Evolutionary conservation across 306 rosid species (phyloP), one percentile per base, ranked within the genome.

Genomic region (Astragalus membranaceus): DNA sequence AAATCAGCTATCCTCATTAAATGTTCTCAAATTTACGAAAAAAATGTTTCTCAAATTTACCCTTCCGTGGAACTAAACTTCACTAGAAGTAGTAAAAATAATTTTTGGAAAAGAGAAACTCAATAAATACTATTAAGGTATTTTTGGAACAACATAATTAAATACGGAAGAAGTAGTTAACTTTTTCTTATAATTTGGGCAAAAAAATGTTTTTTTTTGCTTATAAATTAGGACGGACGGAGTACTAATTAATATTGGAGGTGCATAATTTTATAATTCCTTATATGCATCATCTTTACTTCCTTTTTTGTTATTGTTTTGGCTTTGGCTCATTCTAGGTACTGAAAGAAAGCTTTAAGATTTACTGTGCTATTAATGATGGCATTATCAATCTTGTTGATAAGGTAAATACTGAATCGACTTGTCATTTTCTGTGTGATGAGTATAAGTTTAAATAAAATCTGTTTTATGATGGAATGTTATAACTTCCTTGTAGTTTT

Each of bases 301-400:
- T 33, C 56, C 1, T 67, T 72, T 67, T 61, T 57, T 42, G 17
- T 39, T 58, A 20, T 64, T 79, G 57, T 63, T 51, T 61, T 48
- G 46, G 51, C 60, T 63, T 56, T 13, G 78, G 84, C 46, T 42
- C 58, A 70, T 87, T 85, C 73, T 85, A 95, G 99, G 99, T 95
- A 51, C 85, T 91, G 80, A 95, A 95, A 79, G 99, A 91, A 90
- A 95, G 99, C 91, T 91, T 95, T 85, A 95, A 95, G 81, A 75
- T 83, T 72, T 83, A 83, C 67, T 83, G 86, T 43, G 85, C 97
- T 58, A 79, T 95, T 69, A 95, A 95, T 82, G 99, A 95, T 79
- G 99, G 99, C 82, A 95, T 95, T 68, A 95, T 95, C 78, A 95
- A 95, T 81, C 97, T 95, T 75, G 89, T 95, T 71, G 99, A 95